Conservation (phyloP, 208 protist genomes). For the Acanthamoeba healyi region DNA sequence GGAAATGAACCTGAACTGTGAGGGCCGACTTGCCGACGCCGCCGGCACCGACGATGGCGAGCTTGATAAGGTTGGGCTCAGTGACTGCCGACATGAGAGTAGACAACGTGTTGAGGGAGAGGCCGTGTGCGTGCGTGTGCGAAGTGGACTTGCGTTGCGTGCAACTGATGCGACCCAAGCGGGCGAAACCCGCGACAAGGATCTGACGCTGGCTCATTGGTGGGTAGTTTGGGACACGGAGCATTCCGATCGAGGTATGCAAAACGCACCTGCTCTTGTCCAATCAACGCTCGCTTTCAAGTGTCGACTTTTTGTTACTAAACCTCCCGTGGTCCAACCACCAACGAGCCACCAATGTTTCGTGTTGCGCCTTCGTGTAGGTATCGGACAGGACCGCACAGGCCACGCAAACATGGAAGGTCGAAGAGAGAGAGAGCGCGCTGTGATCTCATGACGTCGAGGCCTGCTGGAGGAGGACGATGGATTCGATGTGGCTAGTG, state of each 20-base stretch:
- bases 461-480: slow-evolving; percentile 6
- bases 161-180: no score
- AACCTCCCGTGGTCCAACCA: background rate
- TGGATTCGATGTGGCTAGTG: slow-evolving; percentile 55
- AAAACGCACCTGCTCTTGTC: background rate
- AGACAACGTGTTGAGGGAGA: no score
- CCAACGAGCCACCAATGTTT: background rate
- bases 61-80: background rate
- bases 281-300: background rate
- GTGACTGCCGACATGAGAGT: background rate
- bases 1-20: slow-evolving; percentile 7
- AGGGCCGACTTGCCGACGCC: slow-evolving; percentile 40
- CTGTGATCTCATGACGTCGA: no score
- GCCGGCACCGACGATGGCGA: background rate
- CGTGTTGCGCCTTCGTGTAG: no score
- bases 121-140: no score
- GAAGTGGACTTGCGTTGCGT: no score
- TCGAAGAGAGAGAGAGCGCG: no score
- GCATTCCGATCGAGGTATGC: no score
- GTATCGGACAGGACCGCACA: no score
- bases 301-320: background rate
- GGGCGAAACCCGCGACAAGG: background rate
- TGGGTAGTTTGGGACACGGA: background rate
- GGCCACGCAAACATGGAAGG: no score
- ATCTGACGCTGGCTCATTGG: background rate